Percentiles rank a stretch among this genome's conserved stretches.
Conservation (phyloP, 306 rosid genomes). For the Neltuma alba region DNA sequence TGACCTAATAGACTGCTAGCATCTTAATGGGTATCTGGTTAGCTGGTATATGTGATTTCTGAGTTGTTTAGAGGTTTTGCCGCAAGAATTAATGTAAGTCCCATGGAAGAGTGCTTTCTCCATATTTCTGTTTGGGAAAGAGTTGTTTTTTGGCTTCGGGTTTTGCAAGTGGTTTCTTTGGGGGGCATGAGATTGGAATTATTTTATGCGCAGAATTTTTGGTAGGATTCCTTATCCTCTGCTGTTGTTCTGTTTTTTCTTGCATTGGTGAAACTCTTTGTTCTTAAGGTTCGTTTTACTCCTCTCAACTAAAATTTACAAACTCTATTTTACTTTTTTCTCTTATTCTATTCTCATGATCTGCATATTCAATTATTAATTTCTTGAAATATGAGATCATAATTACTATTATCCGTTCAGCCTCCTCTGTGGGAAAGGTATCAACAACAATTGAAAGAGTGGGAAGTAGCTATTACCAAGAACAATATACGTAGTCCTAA, state of each 20-base stretch:
- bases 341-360: slow-evolving; percentile 8
- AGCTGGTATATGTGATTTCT: background rate
- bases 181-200: background rate
- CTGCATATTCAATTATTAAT: background rate
- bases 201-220: background rate
- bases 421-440: slow-evolving; percentile 72
- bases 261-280: background rate
- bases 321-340: background rate
- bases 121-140: background rate
- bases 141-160: background rate
- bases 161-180: background rate
- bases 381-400: background rate
- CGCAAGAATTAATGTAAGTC: background rate
- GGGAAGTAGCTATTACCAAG: slow-evolving; percentile 68
- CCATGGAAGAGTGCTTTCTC: background rate
- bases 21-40: background rate
- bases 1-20: background rate
- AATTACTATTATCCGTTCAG: slow-evolving; percentile 43
- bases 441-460: slow-evolving; percentile 66
- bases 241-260: background rate
- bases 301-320: background rate
- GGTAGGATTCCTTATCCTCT: background rate
- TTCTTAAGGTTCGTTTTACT: background rate
- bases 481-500: slow-evolving; percentile 40
- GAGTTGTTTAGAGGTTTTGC: background rate